Evolutionary conservation across 352 stramenopile species (phyloP), one percentile per base, ranked within the genome.

Genomic region (Blastocystis sp.): DNA sequence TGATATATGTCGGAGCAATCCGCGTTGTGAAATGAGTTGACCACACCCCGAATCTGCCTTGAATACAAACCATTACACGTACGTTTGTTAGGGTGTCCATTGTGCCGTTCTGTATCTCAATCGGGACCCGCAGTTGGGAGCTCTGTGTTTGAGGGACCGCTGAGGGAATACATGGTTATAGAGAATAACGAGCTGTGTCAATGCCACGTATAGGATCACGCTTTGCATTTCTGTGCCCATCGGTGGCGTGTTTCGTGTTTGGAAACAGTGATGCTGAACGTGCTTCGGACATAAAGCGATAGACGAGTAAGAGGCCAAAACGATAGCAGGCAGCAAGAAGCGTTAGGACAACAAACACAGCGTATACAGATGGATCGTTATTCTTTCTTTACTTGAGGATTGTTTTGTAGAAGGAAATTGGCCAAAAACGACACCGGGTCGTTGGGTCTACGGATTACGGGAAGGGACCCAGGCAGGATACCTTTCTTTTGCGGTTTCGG

Each of bases 401-500:
- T 85, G 35, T 85, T 85, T 29, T 85, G n/a, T 2, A 85, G 31
- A 31, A 85, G 33, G 33, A 69, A 85, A 41, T 85, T 85, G 65
- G 74, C 74, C 9, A 85, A 29, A 55, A 85, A 85, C n/a, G 65
- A 51, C 0, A 85, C 55, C 13, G 74, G 74, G n/a, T 85, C 66
- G 29, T 24, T 67, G 19, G 74, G 74, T 85, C 74, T 85, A 85
- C 16, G 0, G 6, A 85, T 67, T 3, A 85, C 16, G 12, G 21
- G 6, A 55, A 16, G 16, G 16, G 2, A 69, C 51, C 3, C 61
- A 67, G 37, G 33, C 19, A 67, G 26, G 13, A 3, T 24, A 85
- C 74, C 74, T 85, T 67, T 85, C 74, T 69, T 85, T 85, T 19
- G 50, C 74, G 70, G 74, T 85, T 50, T 85, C 74, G 19, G 74